These are phyloP conservation scores for Apocynum venetum DNA, from an alignment of 257 asterid species.

Conservation along the genomic window DNA sequence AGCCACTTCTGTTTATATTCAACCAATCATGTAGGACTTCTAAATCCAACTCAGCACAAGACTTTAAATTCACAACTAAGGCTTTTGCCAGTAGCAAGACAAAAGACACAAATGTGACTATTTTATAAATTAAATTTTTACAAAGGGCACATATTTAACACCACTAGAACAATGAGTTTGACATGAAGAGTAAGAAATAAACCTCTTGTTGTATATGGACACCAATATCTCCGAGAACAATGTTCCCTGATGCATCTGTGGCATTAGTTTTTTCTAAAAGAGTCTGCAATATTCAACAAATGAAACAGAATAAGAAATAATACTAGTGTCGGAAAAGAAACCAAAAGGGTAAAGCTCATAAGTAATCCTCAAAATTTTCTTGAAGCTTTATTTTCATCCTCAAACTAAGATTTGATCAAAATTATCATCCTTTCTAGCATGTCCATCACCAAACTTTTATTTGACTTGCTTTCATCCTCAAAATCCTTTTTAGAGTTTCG, in stretches of 20 bases:
- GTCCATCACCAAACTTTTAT: not conserved
- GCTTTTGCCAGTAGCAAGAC: not conserved
- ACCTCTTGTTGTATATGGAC: conserved; percentile 88
- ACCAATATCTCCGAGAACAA: conserved; percentile 81
- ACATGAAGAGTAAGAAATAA: conserved; percentile 17
- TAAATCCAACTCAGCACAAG: not conserved
- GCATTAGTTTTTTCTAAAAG: conserved; percentile 73
- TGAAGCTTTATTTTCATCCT: not conserved
- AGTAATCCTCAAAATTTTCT: not conserved
- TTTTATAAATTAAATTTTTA: not conserved
- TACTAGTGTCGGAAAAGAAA: not conserved
- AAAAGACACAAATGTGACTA: not conserved
- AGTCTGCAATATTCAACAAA: conserved; percentile 43
- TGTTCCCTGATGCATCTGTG: conserved; percentile 87
- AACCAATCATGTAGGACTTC: not conserved
- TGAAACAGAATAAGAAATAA: not conserved
- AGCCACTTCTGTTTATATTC: not conserved
- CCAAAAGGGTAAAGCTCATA: not conserved
- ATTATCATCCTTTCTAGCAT: not conserved
- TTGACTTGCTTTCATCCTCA: not conserved
- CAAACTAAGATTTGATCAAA: not conserved
- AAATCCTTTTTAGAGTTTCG: not conserved
- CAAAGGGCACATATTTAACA: conserved; percentile 6
- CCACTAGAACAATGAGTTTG: not conserved
- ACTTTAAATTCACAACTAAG: not conserved